Base-by-base conservation (phyloP, 768 basidiomycete species). In the Lactarius quietus region DNA sequence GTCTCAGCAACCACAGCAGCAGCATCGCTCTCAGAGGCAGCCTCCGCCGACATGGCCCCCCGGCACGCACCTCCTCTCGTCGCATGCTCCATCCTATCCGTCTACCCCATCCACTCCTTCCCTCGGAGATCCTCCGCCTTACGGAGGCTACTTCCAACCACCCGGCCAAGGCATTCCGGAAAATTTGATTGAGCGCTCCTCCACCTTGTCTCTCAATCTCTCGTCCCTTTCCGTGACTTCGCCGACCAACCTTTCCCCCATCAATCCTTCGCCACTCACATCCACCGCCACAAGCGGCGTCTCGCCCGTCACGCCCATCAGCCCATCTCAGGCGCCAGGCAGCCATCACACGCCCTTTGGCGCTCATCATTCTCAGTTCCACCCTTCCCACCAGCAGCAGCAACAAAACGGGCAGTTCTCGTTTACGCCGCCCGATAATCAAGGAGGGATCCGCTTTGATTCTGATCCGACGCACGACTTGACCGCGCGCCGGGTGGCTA, bases 191-290 rank as follows among this genome's bases (percentile, higher is more conserved):
- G 74, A 74, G 62, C 69, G 72, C 58, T 75, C 81, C 58, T 75
- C 81, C 39, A 72, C 78, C 1, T 79, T 90, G 52, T 84, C 86
- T 35, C 83, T 91, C 73, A 91, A 90, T 73, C 79, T 92, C 63
- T 85, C 84, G 29, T 80, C 83, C 1, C 81, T 91, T 59, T 78
- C 83, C 57, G 88, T 91, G 61, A 75, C 86, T 48, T 88, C 87
- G 26, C 87, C 88, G 10, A 80, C 85, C 9, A 84, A 84, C 66
- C 79, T 86, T 60, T 88, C 87, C 15, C 87, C 89, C 53, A 83
- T 85, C 72, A 83, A 80, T 23, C 80, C 81, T 9, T 80, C 80
- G 57, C 75, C 80, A 31, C 70, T 70, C 51, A 72, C 76, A 66
- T 78, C 69, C 68, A 79, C 65, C 68, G 75, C 74, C 63, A 73